These are phyloP conservation scores for Quercus dentata DNA, from an alignment of 306 rosid species.

Conservation along the genomic window DNA sequence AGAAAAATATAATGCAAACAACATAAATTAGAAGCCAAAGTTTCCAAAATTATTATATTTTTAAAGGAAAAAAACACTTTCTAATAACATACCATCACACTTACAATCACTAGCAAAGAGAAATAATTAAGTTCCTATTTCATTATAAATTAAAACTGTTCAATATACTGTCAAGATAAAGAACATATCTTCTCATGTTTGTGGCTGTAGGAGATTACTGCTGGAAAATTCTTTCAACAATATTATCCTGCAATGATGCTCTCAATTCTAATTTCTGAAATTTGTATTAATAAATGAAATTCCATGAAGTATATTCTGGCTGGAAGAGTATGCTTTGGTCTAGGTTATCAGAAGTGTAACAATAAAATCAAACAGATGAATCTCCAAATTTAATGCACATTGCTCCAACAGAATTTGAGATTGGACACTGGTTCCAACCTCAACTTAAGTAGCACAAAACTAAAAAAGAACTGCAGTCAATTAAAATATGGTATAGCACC, in stretches of 20 bases:
- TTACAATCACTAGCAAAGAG: not conserved
- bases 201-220: not conserved
- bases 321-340: not conserved
- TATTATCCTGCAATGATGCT: slow-evolving; percentile 6
- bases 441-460: not conserved
- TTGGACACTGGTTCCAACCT: not conserved
- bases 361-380: not conserved
- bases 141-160: not conserved
- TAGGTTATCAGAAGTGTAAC: not conserved
- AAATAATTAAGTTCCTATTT: not conserved
- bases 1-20: not conserved
- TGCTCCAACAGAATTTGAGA: not conserved
- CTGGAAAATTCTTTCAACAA: not conserved
- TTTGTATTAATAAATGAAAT: not conserved
- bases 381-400: not conserved
- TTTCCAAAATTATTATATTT: not conserved
- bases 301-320: not conserved
- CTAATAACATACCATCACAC: not conserved
- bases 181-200: not conserved
- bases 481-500: not conserved
- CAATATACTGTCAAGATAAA: not conserved
- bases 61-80: not conserved
- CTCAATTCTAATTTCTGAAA: slow-evolving; percentile 3
- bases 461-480: not conserved
- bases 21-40: not conserved